These are phyloP conservation scores for Rhizophora mangle DNA, from an alignment of 345 rosid species.

Conservation along the genomic window DNA sequence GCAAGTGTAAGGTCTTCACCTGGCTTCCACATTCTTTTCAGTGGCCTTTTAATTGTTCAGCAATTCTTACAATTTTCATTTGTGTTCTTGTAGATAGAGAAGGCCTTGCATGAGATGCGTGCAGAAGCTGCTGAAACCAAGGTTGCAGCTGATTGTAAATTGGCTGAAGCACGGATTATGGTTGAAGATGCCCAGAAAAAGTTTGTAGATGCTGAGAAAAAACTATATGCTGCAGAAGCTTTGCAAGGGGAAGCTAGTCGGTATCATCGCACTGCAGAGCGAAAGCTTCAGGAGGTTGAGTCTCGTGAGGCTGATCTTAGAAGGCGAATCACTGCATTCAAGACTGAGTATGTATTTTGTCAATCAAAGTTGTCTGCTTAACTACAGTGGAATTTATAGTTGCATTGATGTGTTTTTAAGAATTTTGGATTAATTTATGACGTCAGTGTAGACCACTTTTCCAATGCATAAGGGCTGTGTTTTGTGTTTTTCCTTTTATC, in stretches of 20 bases:
- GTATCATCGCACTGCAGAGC: constrained; percentile 68
- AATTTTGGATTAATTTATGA: too few relatives aligned
- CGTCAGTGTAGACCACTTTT: too few relatives aligned
- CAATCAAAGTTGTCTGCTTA: not conserved
- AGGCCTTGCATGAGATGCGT: constrained; percentile 93
- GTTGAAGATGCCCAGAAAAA: constrained; percentile 69
- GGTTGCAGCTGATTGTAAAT: constrained; percentile 65
- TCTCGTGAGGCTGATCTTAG: constrained; percentile 80
- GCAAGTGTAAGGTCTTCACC: constrained; percentile 61
- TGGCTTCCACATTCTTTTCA: not conserved
- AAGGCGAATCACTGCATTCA: constrained; percentile 56
- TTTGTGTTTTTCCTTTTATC: too few relatives aligned
- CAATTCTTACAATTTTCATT: constrained; percentile 9
- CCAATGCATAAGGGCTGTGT: too few relatives aligned
- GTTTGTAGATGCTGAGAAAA: constrained; percentile 56
- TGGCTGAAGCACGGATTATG: constrained; percentile 66
- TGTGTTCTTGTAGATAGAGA: constrained; percentile 63
- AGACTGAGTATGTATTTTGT: constrained; percentile 60
- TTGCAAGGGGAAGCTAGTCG: constrained; percentile 69
- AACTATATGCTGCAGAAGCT: constrained; percentile 62
- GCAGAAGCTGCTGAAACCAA: constrained; percentile 87
- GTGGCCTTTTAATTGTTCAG: not conserved
- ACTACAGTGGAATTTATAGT: too few relatives aligned
- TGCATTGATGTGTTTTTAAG: too few relatives aligned
- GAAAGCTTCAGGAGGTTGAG: constrained; percentile 81